Base-by-base conservation (phyloP, 2,329 filamentous ascomycete genomes). In the Colletotrichum tofieldiae region DNA sequence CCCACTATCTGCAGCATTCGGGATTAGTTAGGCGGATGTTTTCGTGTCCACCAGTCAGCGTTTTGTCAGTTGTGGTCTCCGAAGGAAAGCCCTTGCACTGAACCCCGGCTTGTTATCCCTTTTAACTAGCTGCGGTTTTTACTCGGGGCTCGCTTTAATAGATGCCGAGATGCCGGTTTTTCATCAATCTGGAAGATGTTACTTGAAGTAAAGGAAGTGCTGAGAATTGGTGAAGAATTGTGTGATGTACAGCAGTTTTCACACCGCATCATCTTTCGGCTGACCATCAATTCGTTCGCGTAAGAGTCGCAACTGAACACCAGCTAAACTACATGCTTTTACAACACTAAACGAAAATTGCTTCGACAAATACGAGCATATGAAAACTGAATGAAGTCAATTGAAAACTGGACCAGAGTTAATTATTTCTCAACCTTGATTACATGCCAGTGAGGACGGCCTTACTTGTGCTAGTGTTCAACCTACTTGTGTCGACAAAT, bases 21-120 rank as follows among this genome's bases (percentile, higher is more conserved):
- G 41, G 5, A 23, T n/a, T 35, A 6, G 26, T 20, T 52, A 1
- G 12, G 51, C 63, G 68, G 68, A 43, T n/a, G 49, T 67, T 49
- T 29, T 56, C 26, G 3, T 37, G 23, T 67, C 68, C 68, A 67
- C 68, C 64, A 71, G 56, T 67, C 7, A 49, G 41, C 37, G 23
- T 26, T 29, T 18, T 1, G 12, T 37, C n/a, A 20, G n/a, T 7
- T 32, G 16, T 20, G 26, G 43, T 12, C 5, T 5, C 23, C 5
- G 26, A 52, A 26, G 52, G 60, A 35, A 39, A 37, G 1, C 43
- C 66, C 60, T 16, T 9, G 41, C 32, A 23, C 6, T n/a, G 35
- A 41, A 12, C 14, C 52, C 16, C 14, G 3, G 20, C 20, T 41
- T 26, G 1, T 12, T 6, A 14, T 20, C 18, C 12, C 29, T 1